Evolutionary conservation across 2,329 filamentous ascomycete species (phyloP), one percentile per base, ranked within the genome.

Genomic region (Fusarium anguioides): DNA sequence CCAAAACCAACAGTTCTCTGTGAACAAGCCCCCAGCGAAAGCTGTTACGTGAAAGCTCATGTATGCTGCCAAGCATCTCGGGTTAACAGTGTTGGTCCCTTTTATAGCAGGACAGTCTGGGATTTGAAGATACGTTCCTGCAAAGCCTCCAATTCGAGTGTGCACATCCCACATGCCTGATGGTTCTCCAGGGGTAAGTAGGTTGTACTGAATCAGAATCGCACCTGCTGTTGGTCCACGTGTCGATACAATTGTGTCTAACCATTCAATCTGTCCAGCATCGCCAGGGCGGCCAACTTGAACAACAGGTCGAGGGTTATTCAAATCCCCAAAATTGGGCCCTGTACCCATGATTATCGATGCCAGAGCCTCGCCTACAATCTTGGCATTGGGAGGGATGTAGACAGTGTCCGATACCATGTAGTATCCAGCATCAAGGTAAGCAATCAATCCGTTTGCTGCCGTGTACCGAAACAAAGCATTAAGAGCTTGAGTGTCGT

Each of bases 91-190:
- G 10, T 71, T 64, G 8, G 64, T 53, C 7, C 81, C 74, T 44
- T 80, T 75, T 14, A 66, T 49, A 76, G 90, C 92, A 60, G 83
- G 79, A 76, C 92, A 96, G 53, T 87, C 86, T 59, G 87, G 83
- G 14, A 87, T 85, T 75, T 91, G 88, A 9, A 93, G 83, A 37
- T 89, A 81, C 17, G 91, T 92, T 33, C 91, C 91, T 3, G 88
- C 86, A 49, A 87, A 88, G 5, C 91, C 92, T 65, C 91, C 91
- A 48, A 94, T 85, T 66, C 92, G 89, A 73, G 91, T 87, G 77
- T 95, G 91, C 12, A 91, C 86, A 74, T 94, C 92, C 91, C 91
- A 95, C 77, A 91, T 83, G 7, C 87, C 88, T 9, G 80, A 80
- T 15, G 83, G 82, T 51, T 69, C 39, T 7, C 72, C 72, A 6